These are phyloP conservation scores for Schizothecium vesticola DNA, from an alignment of 495 filamentous ascomycete species.

Conservation along the genomic window DNA sequence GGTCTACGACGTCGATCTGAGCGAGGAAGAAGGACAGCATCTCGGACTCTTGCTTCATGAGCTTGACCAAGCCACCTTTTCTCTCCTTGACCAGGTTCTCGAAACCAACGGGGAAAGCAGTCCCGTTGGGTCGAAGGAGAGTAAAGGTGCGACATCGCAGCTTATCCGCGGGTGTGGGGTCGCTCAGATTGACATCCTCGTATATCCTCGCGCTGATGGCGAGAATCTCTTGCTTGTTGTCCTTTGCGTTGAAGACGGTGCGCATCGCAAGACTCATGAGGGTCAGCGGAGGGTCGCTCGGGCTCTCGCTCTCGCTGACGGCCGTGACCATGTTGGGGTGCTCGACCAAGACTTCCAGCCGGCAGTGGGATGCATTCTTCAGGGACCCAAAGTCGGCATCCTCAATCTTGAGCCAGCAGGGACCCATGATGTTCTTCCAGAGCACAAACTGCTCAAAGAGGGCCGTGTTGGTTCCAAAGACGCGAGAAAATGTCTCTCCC, in stretches of 20 bases:
- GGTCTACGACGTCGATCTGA: constrained; percentile 78
- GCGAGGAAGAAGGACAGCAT: constrained; percentile 84
- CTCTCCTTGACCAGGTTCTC: constrained; percentile 57
- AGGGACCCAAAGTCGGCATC: constrained; percentile 74
- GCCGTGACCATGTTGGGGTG: constrained; percentile 68
- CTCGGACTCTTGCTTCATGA: constrained; percentile 74
- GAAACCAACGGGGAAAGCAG: constrained; percentile 77
- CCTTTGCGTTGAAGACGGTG: constrained; percentile 81
- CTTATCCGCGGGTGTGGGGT: constrained; percentile 82
- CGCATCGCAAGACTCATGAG: constrained; percentile 90
- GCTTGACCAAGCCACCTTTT: constrained; percentile 66
- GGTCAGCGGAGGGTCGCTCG: constrained; percentile 80
- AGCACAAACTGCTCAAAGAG: constrained; percentile 97
- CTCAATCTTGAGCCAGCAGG: constrained; percentile 90
- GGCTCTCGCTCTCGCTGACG: constrained; percentile 66
- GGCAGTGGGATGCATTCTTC: constrained; percentile 96
- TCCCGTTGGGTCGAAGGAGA: constrained; percentile 72
- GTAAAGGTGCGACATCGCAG: constrained; percentile 88
- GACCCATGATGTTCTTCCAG: constrained; percentile 97
- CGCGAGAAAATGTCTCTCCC: constrained; percentile 89
- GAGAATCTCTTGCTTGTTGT: constrained; percentile 94
- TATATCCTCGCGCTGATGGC: constrained; percentile 87
- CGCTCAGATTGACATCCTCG: constrained; percentile 77
- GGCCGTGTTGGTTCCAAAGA: constrained; percentile 90
- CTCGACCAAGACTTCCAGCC: constrained; percentile 77